Evolutionary conservation across 2,329 filamentous ascomycete species (phyloP), one percentile per base, ranked within the genome.

Genomic region (Apiospora aurea): DNA sequence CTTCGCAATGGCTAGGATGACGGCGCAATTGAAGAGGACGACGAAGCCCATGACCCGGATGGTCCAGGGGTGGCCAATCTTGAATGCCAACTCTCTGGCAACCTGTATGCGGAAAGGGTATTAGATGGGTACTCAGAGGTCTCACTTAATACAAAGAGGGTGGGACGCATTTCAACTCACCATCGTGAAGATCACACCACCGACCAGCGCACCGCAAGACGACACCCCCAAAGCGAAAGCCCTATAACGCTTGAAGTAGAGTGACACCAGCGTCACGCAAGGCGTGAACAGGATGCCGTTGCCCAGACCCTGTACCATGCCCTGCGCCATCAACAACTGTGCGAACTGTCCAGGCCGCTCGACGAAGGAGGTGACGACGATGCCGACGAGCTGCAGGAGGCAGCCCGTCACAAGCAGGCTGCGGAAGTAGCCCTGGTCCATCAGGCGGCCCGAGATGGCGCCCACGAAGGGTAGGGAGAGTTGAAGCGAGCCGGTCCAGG

Each of bases 311-410:
- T 87, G 79, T 71, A 84, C 84, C 49, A 89, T 72, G 26, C 85
- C 87, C 74, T 89, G 87, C 0, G 85, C 82, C 24, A 89, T 81
- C 67, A 89, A 83, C 18, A 88, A 75, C 69, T 89, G 87, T 83
- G 85, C 89, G 76, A 85, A 87, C 71, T 84, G 75, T 0, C 79
- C 79, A 70, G 84, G 84, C 18, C 57, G 57, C 29, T n/a, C 34
- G 18, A 41, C 57, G 10, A 89, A 77, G 75, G 85, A 87, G 51
- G 84, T 85, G 82, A 87, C 87, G 83, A 89, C 87, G 70, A 86
- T 81, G 14, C 86, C 85, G 69, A 89, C 83, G 16, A 87, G 82
- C 1, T 87, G 79, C 71, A 86, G 78, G 70, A 86, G 76, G 46
- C 82, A 81, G 13, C 86, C 87, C 29, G 86, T 84, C 14, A 88